Evolutionary conservation across 192 early-diverging fungal species (phyloP), one percentile per base, ranked within the genome.

Genomic region (Backusella circina): DNA sequence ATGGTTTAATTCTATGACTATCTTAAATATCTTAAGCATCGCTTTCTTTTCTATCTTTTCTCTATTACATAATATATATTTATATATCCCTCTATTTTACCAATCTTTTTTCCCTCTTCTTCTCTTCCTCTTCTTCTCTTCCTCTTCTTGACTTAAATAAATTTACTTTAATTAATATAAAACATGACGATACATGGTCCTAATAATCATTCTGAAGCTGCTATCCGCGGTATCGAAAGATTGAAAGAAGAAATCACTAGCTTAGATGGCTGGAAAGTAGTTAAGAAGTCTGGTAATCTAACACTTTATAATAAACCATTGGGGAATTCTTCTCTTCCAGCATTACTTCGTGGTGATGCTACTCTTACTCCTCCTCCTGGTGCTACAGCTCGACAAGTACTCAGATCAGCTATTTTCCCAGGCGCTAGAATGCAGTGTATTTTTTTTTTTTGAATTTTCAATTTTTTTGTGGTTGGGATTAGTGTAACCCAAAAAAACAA

Each of bases 281-380:
- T 75, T 2, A 77, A 78, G 9, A 84, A 84, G 35, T 76, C 75
- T 30, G 78, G 81, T 2, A 76, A 76, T n/a, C 77, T 87, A 57
- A 87, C 86, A 72, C 61, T 84, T n/a, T 89, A 87, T 35, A 85
- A 75, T 15, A 80, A 84, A 33, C 51, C 78, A 8, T 77, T 85
- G 9, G 77, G 75, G 3, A 83, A 81, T 9, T 72, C 74, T 32
- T 47, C 82, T 23, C 65, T 83, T 12, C 86, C 85, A 37, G n/a
- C n/a, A 41, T 80, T 86, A 50, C 80, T 87, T n/a, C 84, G 88
- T 70, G 88, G 86, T 36, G 88, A 89, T 50, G 72, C 54, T 18
- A 75, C 72, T 13, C 85, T 74, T 71, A 70, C 35, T 13, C 23
- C 23, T 41, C 68, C 68, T 28, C 0, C 36, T 41, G 68, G 68